These are phyloP conservation scores for Apophysomyces elegans DNA, from an alignment of 371 early-diverging fungal genomes.

Conservation along the genomic window DNA sequence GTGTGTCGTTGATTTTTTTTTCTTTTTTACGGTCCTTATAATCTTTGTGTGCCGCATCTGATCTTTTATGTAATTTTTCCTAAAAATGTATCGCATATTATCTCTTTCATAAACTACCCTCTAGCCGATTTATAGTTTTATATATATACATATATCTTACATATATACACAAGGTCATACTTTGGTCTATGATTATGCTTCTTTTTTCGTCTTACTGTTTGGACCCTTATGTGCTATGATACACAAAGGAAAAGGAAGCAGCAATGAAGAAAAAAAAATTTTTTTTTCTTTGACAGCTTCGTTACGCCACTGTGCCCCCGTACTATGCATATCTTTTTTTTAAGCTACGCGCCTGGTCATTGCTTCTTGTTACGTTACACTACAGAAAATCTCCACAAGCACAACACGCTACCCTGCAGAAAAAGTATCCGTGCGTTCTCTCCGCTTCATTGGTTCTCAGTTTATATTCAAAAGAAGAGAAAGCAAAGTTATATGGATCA, in stretches of 20 bases:
- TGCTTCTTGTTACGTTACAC: constrained; percentile 8
- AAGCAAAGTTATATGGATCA: too few species aligned
- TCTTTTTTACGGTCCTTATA: constrained; percentile 6
- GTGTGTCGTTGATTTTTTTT: constrained; percentile 10
- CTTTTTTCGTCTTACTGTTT: not conserved
- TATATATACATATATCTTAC: not conserved
- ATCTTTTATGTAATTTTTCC: constrained; percentile 9
- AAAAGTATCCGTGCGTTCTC: not conserved
- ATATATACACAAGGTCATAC: not conserved
- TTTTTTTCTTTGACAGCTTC: not conserved
- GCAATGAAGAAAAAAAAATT: not conserved
- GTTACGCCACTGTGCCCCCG: constrained; percentile 4
- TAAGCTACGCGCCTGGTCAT: constrained; percentile 11
- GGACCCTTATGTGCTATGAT: constrained; percentile 8
- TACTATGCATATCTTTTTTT: not conserved
- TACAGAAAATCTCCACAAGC: not conserved
- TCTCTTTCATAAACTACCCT: constrained; percentile 4
- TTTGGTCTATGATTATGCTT: not conserved
- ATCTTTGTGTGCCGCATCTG: constrained; percentile 11
- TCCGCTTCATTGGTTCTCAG: not conserved
- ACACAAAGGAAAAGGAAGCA: not conserved
- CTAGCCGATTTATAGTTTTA: not conserved
- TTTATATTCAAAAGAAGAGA: too few species aligned
- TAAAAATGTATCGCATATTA: constrained; percentile 8
- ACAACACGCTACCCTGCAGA: not conserved